Conservation (phyloP, 2,329 filamentous ascomycete species). For the Sclerotinia minor region DNA sequence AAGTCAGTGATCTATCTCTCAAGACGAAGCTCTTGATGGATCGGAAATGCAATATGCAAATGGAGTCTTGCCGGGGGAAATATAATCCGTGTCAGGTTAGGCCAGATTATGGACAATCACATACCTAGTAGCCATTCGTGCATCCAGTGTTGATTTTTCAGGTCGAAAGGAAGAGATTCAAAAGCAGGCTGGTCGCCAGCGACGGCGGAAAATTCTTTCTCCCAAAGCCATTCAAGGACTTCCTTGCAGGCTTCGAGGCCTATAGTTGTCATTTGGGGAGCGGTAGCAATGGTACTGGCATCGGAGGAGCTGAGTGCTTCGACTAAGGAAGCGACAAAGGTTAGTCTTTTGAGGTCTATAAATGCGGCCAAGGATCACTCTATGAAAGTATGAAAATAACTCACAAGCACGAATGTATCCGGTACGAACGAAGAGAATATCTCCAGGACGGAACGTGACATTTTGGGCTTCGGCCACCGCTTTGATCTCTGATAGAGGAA, state of each 20-base stretch:
- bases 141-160: constrained; percentile 26
- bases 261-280: background rate
- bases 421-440: constrained; percentile 46
- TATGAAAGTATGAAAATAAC: constrained; percentile 36
- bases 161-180: constrained; percentile 45
- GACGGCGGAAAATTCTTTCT: constrained; percentile 48
- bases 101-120: no score
- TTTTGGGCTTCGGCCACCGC: constrained; percentile 43
- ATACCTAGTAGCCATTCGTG: constrained; percentile 46
- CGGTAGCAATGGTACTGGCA: background rate
- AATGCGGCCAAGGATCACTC: background rate
- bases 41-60: no score
- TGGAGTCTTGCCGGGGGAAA: no score
- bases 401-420: constrained; percentile 43
- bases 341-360: background rate
- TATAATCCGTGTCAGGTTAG: no score
- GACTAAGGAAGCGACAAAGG: background rate
- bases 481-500: constrained; percentile 40
- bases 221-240: constrained; percentile 39
- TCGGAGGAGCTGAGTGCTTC: background rate
- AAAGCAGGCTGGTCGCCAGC: constrained; percentile 48
- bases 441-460: constrained; percentile 42
- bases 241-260: constrained; percentile 7
- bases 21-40: no score
- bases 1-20: no score